Base-by-base conservation (phyloP, 202 grass and related monocot genomes). In the Brachypodium distachyon region DNA sequence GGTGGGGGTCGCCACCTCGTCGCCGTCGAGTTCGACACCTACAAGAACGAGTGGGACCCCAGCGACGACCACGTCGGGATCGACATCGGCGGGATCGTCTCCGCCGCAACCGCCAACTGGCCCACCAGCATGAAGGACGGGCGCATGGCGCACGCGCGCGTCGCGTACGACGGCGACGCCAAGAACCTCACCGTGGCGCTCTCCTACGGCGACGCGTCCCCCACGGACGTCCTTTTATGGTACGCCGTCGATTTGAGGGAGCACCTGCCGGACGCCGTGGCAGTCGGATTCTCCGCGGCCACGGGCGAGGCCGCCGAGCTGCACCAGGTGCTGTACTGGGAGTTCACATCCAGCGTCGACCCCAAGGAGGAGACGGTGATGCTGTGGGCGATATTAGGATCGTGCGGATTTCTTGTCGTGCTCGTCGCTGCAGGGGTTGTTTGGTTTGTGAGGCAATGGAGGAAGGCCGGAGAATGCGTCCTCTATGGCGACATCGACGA, bases 1-100 rank as follows among this genome's bases (percentile, higher is more conserved):
- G 37, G 64, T 48, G 67, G 19, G 4, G 22, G 14, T n/a, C 71
- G 22, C 64, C 32, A 39, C 17, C 61, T 88, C 56, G 80, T 93
- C 66, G 91, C 87, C 67, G 63, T 93, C 47, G 89, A 92, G 74
- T 88, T 96, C 46, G 93, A 96, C 54, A 88, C 89, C 29, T 86
- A 18, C 69, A 58, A 21, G 60, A 92, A 96, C 66, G 56, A 84
- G 0, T 92, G 81, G 78, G 93, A 92, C 65, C 78, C 78, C 40
- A 85, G 78, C 55, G 67, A 70, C 61, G 77, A 90, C 67, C 89
- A 90, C 64, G 83, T 88, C 43, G 93, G 87, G 18, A 46, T 96
- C 69, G 72, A 96, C 36, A 43, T 92, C 72, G 78, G 86, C 16
- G 81, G 70, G 1, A 86, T 96, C 60, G 46, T 68, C 36, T 96